Conservation (phyloP, 2,329 filamentous ascomycete genomes). For the Alternaria sp. region DNA sequence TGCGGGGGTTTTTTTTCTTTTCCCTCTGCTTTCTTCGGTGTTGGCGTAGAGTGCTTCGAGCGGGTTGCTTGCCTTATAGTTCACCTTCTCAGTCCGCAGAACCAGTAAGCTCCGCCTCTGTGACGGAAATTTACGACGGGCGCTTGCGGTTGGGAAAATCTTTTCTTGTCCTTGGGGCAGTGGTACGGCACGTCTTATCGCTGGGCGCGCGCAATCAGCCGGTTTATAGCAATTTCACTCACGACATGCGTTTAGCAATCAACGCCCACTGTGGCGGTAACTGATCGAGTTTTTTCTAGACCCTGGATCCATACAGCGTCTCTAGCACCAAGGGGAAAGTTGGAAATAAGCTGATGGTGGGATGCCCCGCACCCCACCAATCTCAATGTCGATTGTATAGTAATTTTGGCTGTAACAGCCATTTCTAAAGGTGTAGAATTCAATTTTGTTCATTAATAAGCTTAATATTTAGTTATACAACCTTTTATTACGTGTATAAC, state of each 20-base stretch:
- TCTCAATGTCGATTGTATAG: no score
- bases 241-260: not conserved
- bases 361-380: no score
- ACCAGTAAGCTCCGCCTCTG: slow-evolving; percentile 1
- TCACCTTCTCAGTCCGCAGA: not conserved
- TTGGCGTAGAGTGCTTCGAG: slow-evolving; percentile 5
- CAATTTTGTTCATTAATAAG: no score
- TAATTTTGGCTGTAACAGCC: no score
- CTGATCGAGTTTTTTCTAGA: not conserved
- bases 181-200: not conserved
- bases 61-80: not conserved
- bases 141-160: slow-evolving; percentile 7
- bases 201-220: not conserved
- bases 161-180: slow-evolving; percentile 1
- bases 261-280: not conserved
- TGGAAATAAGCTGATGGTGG: no score
- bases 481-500: no score
- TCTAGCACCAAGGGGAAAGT: no score
- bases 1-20: not conserved
- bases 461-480: no score
- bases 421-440: no score
- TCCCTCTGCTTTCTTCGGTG: not conserved
- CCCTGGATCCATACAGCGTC: not conserved
- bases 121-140: not conserved
- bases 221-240: slow-evolving; percentile 6